Evolutionary conservation across 2,329 filamentous ascomycete species (phyloP).

Genomic region (Ophiostoma novo-ulmi): DNA sequence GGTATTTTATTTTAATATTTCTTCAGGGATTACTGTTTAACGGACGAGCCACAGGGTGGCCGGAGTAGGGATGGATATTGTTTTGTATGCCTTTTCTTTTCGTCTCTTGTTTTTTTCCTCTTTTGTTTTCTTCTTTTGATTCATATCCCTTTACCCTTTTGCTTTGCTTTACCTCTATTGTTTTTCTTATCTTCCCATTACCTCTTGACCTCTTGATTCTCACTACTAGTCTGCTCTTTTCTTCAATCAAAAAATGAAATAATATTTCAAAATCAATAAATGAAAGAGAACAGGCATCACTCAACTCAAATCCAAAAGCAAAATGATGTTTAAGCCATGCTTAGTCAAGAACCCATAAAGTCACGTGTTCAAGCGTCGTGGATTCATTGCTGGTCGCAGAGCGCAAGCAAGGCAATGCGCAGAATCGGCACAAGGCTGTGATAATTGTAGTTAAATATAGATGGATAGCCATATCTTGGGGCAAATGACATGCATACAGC

Average conservation of each 20-base stretch:
- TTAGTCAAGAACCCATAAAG: neutral
- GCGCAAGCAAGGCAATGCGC: too few species aligned
- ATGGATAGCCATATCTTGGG: neutral
- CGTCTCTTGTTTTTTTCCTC: neutral
- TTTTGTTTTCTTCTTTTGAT: neutral
- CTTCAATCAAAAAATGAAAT: neutral
- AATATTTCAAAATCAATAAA: neutral
- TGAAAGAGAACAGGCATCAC: neutral
- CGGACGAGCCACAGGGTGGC: neutral
- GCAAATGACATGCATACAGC: neutral
- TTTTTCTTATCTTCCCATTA: neutral
- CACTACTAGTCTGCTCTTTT: neutral
- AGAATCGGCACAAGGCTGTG: neutral
- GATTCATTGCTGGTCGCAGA: neutral
- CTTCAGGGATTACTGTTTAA: neutral
- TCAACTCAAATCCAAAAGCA: neutral
- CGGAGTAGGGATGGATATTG: neutral
- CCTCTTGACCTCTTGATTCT: neutral
- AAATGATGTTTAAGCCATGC: neutral
- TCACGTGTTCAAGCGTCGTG: neutral
- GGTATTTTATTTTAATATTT: neutral
- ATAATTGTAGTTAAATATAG: neutral
- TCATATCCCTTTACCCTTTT: neutral
- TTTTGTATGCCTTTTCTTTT: slow-evolving; percentile 11
- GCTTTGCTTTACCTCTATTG: neutral